phyloP scores from a whole-genome alignment of 2,329 filamentous ascomycete genomes.

The Arthroderma sp. region DNA sequence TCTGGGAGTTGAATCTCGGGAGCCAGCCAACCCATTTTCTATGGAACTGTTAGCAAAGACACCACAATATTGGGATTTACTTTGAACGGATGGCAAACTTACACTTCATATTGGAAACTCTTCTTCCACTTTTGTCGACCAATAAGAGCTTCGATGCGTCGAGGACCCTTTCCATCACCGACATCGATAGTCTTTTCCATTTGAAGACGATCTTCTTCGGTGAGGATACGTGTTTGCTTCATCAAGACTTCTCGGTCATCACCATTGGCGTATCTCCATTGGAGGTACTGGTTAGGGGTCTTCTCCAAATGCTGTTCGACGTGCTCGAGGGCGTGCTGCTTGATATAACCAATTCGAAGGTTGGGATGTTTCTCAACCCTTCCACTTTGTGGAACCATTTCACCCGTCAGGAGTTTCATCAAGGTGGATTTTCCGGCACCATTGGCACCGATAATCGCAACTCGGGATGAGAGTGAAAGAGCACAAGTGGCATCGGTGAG shows the following conservation, averaged over 20 bases:
- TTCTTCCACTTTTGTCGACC: slow-evolving; percentile 99
- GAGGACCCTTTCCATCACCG: slow-evolving; percentile 62
- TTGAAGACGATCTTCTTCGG: slow-evolving; percentile 70
- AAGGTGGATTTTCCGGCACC: slow-evolving; percentile 97
- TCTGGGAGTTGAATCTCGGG: slow-evolving; percentile 84
- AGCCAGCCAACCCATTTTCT: slow-evolving; percentile 80
- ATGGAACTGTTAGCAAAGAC: slow-evolving; percentile 3
- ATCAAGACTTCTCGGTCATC: slow-evolving; percentile 94
- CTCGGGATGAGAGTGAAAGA: slow-evolving; percentile 76
- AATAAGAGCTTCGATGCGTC: slow-evolving; percentile 75
- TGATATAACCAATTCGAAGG: slow-evolving; percentile 97
- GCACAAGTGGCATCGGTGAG: slow-evolving; percentile 76
- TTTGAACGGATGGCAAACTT: slow-evolving; percentile 24
- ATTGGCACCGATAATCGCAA: slow-evolving; percentile 93
- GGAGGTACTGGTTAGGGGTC: slow-evolving; percentile 96
- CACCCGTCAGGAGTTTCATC: slow-evolving; percentile 92
- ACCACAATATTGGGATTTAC: not conserved
- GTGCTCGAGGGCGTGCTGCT: slow-evolving; percentile 97
- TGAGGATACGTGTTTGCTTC: slow-evolving; percentile 91
- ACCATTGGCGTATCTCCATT: slow-evolving; percentile 96
- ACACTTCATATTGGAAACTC: slow-evolving; percentile 94
- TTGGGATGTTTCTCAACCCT: slow-evolving; percentile 98
- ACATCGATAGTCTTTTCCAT: slow-evolving; percentile 85
- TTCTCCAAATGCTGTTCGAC: slow-evolving; percentile 99
- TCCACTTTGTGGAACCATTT: slow-evolving; percentile 68